Evolutionary conservation across 2,329 filamentous ascomycete genomes (phyloP), one percentile per base, ranked within the genome.

Genomic region (Rhynchosporium secalis): DNA sequence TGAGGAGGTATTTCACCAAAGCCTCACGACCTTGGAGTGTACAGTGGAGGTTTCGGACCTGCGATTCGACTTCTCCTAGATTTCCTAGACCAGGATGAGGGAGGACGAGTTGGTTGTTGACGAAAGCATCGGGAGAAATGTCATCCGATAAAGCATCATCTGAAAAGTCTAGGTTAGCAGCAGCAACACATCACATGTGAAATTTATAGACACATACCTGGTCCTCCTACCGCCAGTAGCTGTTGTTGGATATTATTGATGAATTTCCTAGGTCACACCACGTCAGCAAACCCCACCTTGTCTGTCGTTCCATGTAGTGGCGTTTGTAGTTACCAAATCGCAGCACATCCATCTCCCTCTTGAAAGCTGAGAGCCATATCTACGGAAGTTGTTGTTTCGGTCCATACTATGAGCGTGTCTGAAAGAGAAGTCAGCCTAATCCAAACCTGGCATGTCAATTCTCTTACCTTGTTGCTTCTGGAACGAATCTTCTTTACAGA

Each of bases 341-440:
- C 82, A 26, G 90, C 86, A 77, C 95, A 99, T 51, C 94, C 95
- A 69, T 98, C 95, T 2, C 93, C 89, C 78, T 99, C 95, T 76
- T 99, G 95, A 73, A 99, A 99, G 75, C 93, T 97, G 66, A 99
- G 83, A 48, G 95, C 95, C 95, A 99, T 98, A 75, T 99, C 95
- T 61, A 93, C 87, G 62, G 90, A 90, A 78, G 88, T 95, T 63
- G 75, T 77, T 3, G 87, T 85, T 75, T 98, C 95, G 45, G 94
- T 97, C 95, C 95, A 99, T 65, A 99, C 93, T 66, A 99, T 98
- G 65, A 99, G 85, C 3, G 95, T 99, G 76, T 98, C 94, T 96
- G 60, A 43, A 48, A 20, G 61, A 13, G 45, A n/a, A 20, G 65
- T 74, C 58, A 71, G 71, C 69, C 69, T 70, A 36, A 31, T 63